These are phyloP conservation scores for Trematosphaeria pertusa DNA, from an alignment of 2,329 filamentous ascomycete species.

Conservation along the genomic window DNA sequence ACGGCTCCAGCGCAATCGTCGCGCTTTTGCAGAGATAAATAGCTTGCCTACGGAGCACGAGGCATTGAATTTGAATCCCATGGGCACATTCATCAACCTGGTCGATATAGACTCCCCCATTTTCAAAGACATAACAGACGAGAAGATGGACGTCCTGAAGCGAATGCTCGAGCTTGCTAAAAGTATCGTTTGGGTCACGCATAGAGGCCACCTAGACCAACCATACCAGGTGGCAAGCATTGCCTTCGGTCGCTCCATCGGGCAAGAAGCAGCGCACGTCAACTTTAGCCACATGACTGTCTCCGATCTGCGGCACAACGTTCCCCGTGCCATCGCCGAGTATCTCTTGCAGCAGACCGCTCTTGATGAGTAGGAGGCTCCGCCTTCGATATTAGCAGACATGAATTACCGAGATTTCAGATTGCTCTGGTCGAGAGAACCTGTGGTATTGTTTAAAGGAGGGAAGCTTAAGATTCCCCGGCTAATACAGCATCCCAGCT, in stretches of 20 bases:
- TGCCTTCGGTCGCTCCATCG: slow-evolving; percentile 7
- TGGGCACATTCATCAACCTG: slow-evolving; percentile 13
- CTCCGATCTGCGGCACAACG: slow-evolving; percentile 2
- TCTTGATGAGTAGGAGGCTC: slow-evolving; percentile 9
- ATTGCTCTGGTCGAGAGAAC: slow-evolving; percentile 14
- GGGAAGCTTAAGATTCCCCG: slow-evolving; percentile 9
- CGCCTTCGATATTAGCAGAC: too few relatives aligned
- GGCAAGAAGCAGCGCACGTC: slow-evolving; percentile 9
- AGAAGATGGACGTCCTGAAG: slow-evolving; percentile 12
- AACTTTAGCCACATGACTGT: slow-evolving; percentile 9
- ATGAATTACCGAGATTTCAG: too few relatives aligned
- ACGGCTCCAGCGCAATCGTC: too few relatives aligned
- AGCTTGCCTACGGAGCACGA: slow-evolving; percentile 8
- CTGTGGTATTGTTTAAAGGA: slow-evolving; percentile 8
- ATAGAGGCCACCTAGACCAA: slow-evolving; percentile 15
- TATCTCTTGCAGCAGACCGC: slow-evolving; percentile 4
- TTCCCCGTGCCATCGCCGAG: slow-evolving; percentile 7
- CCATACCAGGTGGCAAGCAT: slow-evolving; percentile 31
- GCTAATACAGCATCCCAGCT: background rate
- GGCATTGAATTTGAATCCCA: slow-evolving; percentile 3
- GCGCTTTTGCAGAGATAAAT: too few relatives aligned
- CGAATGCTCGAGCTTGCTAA: slow-evolving; percentile 7
- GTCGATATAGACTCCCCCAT: slow-evolving; percentile 14
- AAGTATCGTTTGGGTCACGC: slow-evolving; percentile 35
- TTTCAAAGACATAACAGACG: slow-evolving; percentile 10